Evolutionary conservation across 306 rosid species (phyloP), one percentile per base, ranked within the genome.

Genomic region (Vicia villosa): DNA sequence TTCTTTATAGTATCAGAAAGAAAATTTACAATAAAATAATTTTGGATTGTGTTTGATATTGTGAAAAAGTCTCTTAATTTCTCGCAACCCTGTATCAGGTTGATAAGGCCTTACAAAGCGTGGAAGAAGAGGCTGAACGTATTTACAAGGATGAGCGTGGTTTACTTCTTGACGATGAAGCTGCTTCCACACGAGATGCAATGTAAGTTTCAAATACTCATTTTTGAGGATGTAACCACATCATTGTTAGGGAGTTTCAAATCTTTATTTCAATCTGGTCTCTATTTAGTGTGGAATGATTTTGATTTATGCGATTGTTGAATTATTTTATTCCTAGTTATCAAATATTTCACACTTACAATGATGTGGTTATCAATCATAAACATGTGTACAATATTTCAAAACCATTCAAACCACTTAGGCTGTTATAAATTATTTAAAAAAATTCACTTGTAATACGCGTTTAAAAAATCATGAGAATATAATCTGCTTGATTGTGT

Each of bases 101-200:
- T 68, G 98, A 88, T 42, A 90, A 86, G 86, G 96, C 98, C 54
- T 88, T 94, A 78, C 86, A 63, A 71, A 94, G 98, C 51, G 86
- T 90, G 84, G 98, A 94, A 82, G 89, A 84, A 75, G 97, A 94
- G 80, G 96, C 97, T 58, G 95, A 94, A 76, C 88, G 85, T 24
- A 88, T 87, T 72, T 94, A 90, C 89, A 90, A 87, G 90, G 97
- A 94, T 71, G 98, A 94, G 77, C 85, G 87, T 50, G 91, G 88
- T 52, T 78, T 78, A 70, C 90, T 90, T 61, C 98, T 85, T 70
- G 94, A 90, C 32, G 96, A 94, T 78, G 98, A 94, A 74, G 98
- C 98, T 57, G 96, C 98, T 46, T 90, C 97, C 38, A 88, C 95
- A 26, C 85, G 98, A 81, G 98, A 94, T 88, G 96, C 96, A 40